Evolutionary conservation across 371 early-diverging fungal species (phyloP).

Genomic region (Mucor irregularis): DNA sequence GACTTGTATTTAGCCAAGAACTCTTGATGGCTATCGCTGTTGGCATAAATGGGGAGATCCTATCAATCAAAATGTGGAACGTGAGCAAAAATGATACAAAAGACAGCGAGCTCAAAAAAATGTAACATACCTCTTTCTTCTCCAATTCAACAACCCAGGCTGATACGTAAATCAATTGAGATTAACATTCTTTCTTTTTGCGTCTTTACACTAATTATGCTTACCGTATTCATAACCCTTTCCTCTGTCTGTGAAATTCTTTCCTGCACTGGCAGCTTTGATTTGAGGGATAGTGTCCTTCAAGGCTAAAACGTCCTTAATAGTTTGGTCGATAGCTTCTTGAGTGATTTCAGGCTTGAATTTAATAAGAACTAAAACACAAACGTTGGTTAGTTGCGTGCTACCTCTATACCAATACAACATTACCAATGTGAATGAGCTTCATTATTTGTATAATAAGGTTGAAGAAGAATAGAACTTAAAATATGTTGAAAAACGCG

Average conservation of each 20-base stretch:
- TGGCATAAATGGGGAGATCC: slow-evolving; percentile 36
- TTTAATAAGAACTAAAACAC: slow-evolving; percentile 38
- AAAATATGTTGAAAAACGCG: no score
- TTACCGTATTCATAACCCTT: slow-evolving; percentile 50
- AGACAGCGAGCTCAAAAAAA: neutral
- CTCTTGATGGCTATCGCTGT: slow-evolving; percentile 33
- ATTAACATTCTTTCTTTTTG: neutral
- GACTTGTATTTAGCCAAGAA: slow-evolving; percentile 36
- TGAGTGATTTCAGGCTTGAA: slow-evolving; percentile 46
- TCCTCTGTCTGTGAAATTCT: slow-evolving; percentile 48
- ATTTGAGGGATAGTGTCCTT: slow-evolving; percentile 44
- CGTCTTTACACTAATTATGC: neutral
- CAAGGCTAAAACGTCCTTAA: slow-evolving; percentile 29
- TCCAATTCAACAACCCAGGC: slow-evolving; percentile 51
- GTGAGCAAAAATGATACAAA: neutral
- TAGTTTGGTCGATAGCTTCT: slow-evolving; percentile 12
- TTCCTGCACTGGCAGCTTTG: slow-evolving; percentile 35
- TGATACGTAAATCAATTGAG: neutral
- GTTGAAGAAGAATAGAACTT: neutral
- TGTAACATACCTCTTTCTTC: slow-evolving; percentile 37
- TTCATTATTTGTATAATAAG: slow-evolving; percentile 12
- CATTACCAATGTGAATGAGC: slow-evolving; percentile 43
- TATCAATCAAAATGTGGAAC: neutral
- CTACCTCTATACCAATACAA: neutral
- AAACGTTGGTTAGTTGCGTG: neutral